Evolutionary conservation across 1,284 basidiomycete genomes (phyloP).

Genomic region (Papiliotrema nemorosa): DNA sequence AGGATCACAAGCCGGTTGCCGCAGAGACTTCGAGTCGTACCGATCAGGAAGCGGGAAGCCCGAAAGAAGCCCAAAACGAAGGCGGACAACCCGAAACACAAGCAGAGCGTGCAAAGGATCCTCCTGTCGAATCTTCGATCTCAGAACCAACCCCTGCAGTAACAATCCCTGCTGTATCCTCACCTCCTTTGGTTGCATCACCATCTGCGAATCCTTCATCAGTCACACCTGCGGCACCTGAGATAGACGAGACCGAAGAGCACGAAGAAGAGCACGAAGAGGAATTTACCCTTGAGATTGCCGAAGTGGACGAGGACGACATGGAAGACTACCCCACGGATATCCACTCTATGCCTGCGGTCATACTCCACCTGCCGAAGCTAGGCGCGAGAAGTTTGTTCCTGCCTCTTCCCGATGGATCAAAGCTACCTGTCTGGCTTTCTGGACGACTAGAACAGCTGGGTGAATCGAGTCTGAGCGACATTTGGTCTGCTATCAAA

Average conservation of each 20-base stretch:
- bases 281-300: not conserved
- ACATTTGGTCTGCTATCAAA: slow-evolving; percentile 27
- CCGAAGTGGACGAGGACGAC: slow-evolving; percentile 13
- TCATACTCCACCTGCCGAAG: slow-evolving; percentile 30
- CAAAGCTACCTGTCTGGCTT: slow-evolving; percentile 25
- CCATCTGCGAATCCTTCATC: no score
- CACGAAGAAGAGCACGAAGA: slow-evolving; percentile 9
- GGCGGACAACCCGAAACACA: no score
- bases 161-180: no score
- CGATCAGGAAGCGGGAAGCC: no score
- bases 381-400: slow-evolving; percentile 31
- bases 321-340: slow-evolving; percentile 14
- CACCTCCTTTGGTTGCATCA: no score
- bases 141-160: no score
- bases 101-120: no score
- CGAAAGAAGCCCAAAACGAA: no score
- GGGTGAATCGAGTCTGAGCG: slow-evolving; percentile 25
- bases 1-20: no score
- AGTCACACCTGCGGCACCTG: no score
- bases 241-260: slow-evolving; percentile 2
- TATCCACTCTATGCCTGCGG: slow-evolving; percentile 21
- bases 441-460: slow-evolving; percentile 25
- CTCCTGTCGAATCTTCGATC: no score
- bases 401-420: slow-evolving; percentile 14
- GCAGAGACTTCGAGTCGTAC: no score